A percentile compares a stretch with the other conserved stretches of the same genome.
phyloP scores from a whole-genome alignment of 2,329 filamentous ascomycete species.

The Fusarium sp. region DNA sequence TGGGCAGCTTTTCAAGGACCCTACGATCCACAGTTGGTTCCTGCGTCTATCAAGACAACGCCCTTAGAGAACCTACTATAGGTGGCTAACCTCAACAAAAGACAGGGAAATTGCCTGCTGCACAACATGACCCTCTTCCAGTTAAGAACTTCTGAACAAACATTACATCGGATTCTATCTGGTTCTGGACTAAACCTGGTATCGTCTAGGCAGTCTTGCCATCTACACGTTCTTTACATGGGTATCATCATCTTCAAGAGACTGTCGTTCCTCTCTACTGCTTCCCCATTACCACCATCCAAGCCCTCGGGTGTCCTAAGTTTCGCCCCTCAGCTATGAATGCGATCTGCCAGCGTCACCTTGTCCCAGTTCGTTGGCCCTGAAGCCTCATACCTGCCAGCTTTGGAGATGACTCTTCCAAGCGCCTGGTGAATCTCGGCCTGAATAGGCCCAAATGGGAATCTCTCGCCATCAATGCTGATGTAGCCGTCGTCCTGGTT shows the following conservation, averaged over 20 bases:
- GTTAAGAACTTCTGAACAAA: not conserved
- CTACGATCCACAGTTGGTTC: slow-evolving; percentile 32
- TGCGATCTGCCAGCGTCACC: slow-evolving; percentile 47
- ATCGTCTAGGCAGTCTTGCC: slow-evolving; percentile 6
- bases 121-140: not conserved
- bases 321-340: slow-evolving; percentile 39
- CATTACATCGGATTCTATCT: not conserved
- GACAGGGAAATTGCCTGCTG: not conserved
- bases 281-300: not conserved
- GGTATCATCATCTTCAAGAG: slow-evolving; percentile 43
- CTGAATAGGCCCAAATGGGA: slow-evolving; percentile 91
- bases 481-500: slow-evolving; percentile 81
- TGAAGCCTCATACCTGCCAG: slow-evolving; percentile 74
- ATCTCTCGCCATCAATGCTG: slow-evolving; percentile 90
- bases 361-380: slow-evolving; percentile 65
- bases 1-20: slow-evolving; percentile 11
- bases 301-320: not conserved
- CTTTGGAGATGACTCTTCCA: slow-evolving; percentile 85
- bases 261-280: slow-evolving; percentile 5
- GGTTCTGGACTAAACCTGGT: slow-evolving; percentile 4
- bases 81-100: not conserved
- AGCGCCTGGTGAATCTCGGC: slow-evolving; percentile 86
- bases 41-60: slow-evolving; percentile 17
- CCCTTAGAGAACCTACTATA: too few relatives aligned
- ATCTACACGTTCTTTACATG: slow-evolving; percentile 19